Conservation (phyloP, 768 basidiomycete species). For the Ramaria sp. region DNA sequence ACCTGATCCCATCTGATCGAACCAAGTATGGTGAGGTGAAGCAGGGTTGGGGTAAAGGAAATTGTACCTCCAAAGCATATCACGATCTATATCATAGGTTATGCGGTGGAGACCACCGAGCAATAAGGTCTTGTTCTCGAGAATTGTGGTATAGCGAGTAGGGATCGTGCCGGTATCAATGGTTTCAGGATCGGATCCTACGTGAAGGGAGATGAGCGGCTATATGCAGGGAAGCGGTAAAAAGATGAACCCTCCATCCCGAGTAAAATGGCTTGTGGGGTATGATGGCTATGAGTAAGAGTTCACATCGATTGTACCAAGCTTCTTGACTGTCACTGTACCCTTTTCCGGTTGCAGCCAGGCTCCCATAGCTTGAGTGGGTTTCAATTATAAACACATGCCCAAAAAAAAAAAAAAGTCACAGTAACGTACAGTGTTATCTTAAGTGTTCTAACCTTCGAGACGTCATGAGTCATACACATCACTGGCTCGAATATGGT, state of each 20-base stretch:
- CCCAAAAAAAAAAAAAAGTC: not conserved
- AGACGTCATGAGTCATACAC: not conserved
- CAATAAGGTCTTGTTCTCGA: constrained; percentile 50
- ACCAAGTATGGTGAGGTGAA: not conserved
- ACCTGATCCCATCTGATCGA: constrained; percentile 55
- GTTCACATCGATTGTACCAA: constrained; percentile 5
- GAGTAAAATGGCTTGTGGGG: constrained; percentile 76
- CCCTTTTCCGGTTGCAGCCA: constrained; percentile 92
- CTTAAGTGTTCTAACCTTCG: constrained; percentile 68
- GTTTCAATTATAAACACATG: not conserved
- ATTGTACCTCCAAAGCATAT: constrained; percentile 72
- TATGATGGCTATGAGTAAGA: constrained; percentile 52
- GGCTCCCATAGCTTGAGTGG: constrained; percentile 66
- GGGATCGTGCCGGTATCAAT: constrained; percentile 81
- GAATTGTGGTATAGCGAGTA: constrained; percentile 60
- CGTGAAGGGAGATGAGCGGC: not conserved
- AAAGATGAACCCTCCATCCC: constrained; percentile 49
- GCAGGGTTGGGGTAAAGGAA: not conserved
- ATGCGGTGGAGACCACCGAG: constrained; percentile 71
- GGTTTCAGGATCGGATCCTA: constrained; percentile 84
- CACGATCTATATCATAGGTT: constrained; percentile 75
- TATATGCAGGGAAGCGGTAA: not conserved
- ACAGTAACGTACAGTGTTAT: constrained; percentile 55
- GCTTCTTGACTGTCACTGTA: constrained; percentile 21
- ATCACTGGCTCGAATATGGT: not conserved